phyloP scores from a whole-genome alignment of 164 flowering plant species.

The Liquidambar formosana region DNA sequence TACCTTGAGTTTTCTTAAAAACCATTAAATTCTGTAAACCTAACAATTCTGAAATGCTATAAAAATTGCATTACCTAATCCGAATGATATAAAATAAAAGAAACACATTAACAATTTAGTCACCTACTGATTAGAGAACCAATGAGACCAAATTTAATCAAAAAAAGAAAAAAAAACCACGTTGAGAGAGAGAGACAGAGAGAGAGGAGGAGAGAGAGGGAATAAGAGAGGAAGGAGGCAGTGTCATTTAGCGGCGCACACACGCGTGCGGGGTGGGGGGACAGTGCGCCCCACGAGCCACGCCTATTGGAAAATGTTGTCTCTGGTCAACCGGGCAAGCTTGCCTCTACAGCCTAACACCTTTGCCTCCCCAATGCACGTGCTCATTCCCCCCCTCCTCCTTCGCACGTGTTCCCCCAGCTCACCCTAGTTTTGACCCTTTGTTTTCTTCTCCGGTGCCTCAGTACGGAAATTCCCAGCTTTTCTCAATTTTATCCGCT shows the following conservation, averaged over 20 bases:
- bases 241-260: constrained; percentile 40
- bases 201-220: neutral
- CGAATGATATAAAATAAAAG: too few relatives aligned
- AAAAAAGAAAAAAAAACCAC: too few relatives aligned
- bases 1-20: too few relatives aligned
- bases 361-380: constrained; percentile 38
- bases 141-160: too few relatives aligned
- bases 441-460: too few relatives aligned
- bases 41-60: too few relatives aligned
- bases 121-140: too few relatives aligned
- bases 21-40: too few relatives aligned
- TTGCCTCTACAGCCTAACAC: constrained; percentile 34
- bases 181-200: neutral
- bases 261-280: constrained; percentile 31
- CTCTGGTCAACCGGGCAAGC: constrained; percentile 66
- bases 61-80: too few relatives aligned
- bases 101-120: too few relatives aligned
- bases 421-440: constrained; percentile 8
- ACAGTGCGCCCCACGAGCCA: constrained; percentile 43
- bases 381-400: constrained; percentile 14
- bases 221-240: neutral
- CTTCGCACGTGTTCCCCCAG: constrained; percentile 54
- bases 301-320: constrained; percentile 39
- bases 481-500: neutral
- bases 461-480: neutral